Evolutionary conservation across 257 asterid genomes (phyloP), one percentile per base, ranked within the genome.

Genomic region (Rauvolfia tetraphylla): DNA sequence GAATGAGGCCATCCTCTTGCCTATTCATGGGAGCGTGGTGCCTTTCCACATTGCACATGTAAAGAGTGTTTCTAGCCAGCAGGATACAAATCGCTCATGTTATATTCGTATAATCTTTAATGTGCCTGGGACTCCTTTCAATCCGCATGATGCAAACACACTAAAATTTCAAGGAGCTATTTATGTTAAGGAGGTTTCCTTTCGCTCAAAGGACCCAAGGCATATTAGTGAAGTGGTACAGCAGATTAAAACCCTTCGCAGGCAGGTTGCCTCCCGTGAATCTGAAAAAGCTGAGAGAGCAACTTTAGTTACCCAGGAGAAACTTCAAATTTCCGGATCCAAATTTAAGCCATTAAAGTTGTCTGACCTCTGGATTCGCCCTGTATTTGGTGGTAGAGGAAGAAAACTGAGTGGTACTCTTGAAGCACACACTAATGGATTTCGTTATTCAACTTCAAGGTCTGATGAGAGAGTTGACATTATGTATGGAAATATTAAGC

Each of bases 391-490:
- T 75, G 71, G 78, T 44, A 71, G 78, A n/a, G 78, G 78, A 61
- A 75, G 78, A 61, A 75, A 75, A 49, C 58, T 75, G 34, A 36
- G 69, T 38, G 77, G 69, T 36, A 56, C 69, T 18, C 77, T 74
- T 36, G 77, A 74, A 74, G 70, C 77, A 18, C 77, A 74, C 62
- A 58, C 42, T 38, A 74, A 74, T 57, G 77, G 77, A 15, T 74
- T 74, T n/a, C 77, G 77, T 22, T 74, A 74, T 56, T 73, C 76
- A n/a, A 75, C 78, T 25, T 75, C 78, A 75, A 75, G 71, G n/a
- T 3, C 41, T 5, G 71, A 61, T 61, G 71, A 75, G 42, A 59
- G 29, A 57, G 78, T 75, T 38, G 78, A 75, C 2, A 22, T 75
- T 17, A 75, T 75, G 78, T 75, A 17, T 75, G 61, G 31, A 57